Conservation (phyloP, 805 yeast genomes). For the Cyberlindnera maclurae region DNA sequence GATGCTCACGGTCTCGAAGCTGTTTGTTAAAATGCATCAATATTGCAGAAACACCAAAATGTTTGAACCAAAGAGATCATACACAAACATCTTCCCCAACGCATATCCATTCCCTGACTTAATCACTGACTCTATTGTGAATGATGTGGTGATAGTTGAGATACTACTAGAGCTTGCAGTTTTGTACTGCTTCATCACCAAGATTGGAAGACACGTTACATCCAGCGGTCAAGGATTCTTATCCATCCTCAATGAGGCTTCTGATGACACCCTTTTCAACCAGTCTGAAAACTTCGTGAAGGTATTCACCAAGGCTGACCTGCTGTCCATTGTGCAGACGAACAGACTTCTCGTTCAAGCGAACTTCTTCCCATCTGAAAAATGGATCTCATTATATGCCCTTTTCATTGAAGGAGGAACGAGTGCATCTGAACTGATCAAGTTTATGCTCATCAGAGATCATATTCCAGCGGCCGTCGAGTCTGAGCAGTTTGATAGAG, state of each 20-base stretch:
- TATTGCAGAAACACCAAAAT: slow-evolving; percentile 32
- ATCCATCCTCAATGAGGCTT: slow-evolving; percentile 31
- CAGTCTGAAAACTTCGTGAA: slow-evolving; percentile 34
- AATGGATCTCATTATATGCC: slow-evolving; percentile 68
- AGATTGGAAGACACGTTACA: slow-evolving; percentile 36
- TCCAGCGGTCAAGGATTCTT: slow-evolving; percentile 13
- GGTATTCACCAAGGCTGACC: slow-evolving; percentile 35
- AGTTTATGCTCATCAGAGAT: slow-evolving; percentile 40
- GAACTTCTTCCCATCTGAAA: slow-evolving; percentile 55
- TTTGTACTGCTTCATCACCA: slow-evolving; percentile 49
- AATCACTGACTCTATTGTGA: slow-evolving; percentile 68
- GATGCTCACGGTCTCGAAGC: slow-evolving; percentile 45
- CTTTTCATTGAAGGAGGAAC: slow-evolving; percentile 49
- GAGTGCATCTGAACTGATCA: slow-evolving; percentile 44
- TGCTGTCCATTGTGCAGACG: slow-evolving; percentile 37
- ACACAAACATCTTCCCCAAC: slow-evolving; percentile 63
- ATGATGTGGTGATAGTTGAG: slow-evolving; percentile 64
- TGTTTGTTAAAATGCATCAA: slow-evolving; percentile 47
- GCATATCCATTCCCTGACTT: slow-evolving; percentile 54
- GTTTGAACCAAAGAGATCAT: slow-evolving; percentile 54
- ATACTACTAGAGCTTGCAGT: slow-evolving; percentile 62
- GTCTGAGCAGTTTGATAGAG: slow-evolving; percentile 48
- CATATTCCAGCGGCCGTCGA: slow-evolving; percentile 44
- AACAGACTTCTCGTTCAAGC: slow-evolving; percentile 46
- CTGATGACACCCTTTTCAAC: slow-evolving; percentile 34